These are phyloP conservation scores for Trichosporon asahii DNA, from an alignment of 1,284 basidiomycete species.

Conservation along the genomic window DNA sequence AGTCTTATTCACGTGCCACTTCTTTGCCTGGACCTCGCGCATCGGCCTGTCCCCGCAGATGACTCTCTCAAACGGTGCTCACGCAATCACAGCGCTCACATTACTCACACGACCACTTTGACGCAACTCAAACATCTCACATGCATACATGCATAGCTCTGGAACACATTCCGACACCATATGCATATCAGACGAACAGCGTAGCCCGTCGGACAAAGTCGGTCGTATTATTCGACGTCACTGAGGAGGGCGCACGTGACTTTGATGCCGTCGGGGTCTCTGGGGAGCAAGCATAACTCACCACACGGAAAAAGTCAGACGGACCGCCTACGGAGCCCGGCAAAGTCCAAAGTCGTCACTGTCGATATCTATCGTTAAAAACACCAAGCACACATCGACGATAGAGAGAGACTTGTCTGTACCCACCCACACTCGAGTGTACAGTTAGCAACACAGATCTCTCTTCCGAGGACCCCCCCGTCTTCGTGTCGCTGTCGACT, in stretches of 20 bases:
- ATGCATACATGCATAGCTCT: not conserved
- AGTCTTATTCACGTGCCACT: not conserved
- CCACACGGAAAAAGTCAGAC: constrained; percentile 8
- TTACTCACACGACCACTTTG: not conserved
- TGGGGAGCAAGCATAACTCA: constrained; percentile 4
- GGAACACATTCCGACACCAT: not conserved
- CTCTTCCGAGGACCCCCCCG: not conserved
- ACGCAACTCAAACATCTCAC: not conserved
- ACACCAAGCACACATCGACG: not conserved
- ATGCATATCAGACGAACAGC: not conserved
- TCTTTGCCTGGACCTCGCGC: not conserved
- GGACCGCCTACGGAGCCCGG: not conserved
- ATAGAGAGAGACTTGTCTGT: constrained; percentile 6
- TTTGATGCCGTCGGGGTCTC: constrained; percentile 5
- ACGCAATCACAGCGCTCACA: not conserved
- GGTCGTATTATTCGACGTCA: not conserved
- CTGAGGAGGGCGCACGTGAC: not conserved
- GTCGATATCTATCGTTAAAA: not conserved
- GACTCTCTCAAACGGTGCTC: not conserved
- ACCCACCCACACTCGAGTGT: not conserved
- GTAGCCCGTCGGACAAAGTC: not conserved
- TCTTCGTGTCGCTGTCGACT: constrained; percentile 3
- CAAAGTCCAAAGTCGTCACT: constrained; percentile 1
- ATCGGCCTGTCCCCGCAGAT: not conserved
- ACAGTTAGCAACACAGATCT: not conserved